Evolutionary conservation across 2,329 filamentous ascomycete genomes (phyloP), one percentile per base, ranked within the genome.

Genomic region (Mycogone perniciosa): DNA sequence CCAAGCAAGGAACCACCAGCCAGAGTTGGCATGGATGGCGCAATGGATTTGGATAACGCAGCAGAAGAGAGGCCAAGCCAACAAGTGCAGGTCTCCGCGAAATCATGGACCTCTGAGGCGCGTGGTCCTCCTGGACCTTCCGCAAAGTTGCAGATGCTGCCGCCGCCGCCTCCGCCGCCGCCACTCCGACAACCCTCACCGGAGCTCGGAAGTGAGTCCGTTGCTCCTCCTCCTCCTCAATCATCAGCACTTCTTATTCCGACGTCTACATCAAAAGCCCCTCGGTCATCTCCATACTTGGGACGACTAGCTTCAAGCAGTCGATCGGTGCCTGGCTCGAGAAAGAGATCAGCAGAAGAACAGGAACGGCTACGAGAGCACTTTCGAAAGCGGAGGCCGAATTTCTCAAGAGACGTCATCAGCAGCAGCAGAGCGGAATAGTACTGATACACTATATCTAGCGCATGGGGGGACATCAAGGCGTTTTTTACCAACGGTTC

Each of bases 331-430:
- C 40, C 55, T 34, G 57, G 53, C 6, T 52, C 50, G 10, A 47
- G 45, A 20, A 48, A 50, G 31, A 53, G 58, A 13, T 55, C 59
- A 20, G 52, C 47, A 6, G 60, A 61, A 41, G 56, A 64, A 34
- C 54, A 56, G 35, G 60, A 50, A 1, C 59, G 57, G 20, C 51
- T 67, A 30, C 53, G 58, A 13, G 61, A 62, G 31, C 59, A 63
- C 48, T 62, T 67, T 49, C 54, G 60, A 31, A 62, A 56, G 42
- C 59, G 54, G 20, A 56, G 48, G 20, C 49, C 56, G 1, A 48
- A 51, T n/a, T 54, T 48, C 6, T 53, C 49, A 30, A 44, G 45
- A 37, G 45, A 44, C 39, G 27, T 30, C 10, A 27, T 47, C 29
- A 58, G 58, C 33, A 57, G 44, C 40, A 37, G 43, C n/a, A 35